phyloP scores from a whole-genome alignment of 495 filamentous ascomycete species.

The Tirmania nivea region DNA sequence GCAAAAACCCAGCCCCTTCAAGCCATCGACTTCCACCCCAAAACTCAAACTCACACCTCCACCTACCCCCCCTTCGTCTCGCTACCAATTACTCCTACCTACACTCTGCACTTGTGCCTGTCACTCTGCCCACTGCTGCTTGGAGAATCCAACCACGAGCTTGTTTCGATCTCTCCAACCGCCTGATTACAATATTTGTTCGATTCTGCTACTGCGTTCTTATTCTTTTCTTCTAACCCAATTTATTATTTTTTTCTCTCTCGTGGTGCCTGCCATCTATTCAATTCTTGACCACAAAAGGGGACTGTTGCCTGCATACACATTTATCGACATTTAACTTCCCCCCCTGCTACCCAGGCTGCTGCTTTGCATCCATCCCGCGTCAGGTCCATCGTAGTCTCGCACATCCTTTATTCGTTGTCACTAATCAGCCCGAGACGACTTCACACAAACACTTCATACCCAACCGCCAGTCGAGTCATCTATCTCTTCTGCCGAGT shows the following conservation, averaged over 20 bases:
- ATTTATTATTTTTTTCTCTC: slow-evolving; percentile 7
- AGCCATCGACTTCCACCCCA: too few species aligned
- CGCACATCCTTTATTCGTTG: background rate
- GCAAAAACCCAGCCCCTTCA: too few species aligned
- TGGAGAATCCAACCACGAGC: too few species aligned
- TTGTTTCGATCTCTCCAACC: too few species aligned
- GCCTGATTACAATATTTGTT: too few species aligned
- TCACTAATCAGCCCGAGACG: background rate
- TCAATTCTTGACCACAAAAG: slow-evolving; percentile 13
- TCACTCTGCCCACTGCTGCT: too few species aligned
- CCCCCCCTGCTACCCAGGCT: background rate
- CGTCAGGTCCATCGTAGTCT: background rate
- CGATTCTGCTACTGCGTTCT: background rate
- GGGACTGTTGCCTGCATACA: background rate
- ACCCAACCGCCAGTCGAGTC: background rate
- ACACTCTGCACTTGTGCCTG: too few species aligned
- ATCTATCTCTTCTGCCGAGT: too few species aligned
- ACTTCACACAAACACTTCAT: background rate
- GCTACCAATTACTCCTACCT: too few species aligned
- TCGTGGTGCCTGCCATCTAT: slow-evolving; percentile 3
- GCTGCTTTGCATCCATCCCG: background rate
- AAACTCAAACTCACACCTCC: too few species aligned
- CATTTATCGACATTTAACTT: background rate
- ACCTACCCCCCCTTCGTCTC: too few species aligned
- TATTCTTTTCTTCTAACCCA: slow-evolving; percentile 11